phyloP scores from a whole-genome alignment of 441 rosid genomes.

The Hypseocharis bilobata region DNA sequence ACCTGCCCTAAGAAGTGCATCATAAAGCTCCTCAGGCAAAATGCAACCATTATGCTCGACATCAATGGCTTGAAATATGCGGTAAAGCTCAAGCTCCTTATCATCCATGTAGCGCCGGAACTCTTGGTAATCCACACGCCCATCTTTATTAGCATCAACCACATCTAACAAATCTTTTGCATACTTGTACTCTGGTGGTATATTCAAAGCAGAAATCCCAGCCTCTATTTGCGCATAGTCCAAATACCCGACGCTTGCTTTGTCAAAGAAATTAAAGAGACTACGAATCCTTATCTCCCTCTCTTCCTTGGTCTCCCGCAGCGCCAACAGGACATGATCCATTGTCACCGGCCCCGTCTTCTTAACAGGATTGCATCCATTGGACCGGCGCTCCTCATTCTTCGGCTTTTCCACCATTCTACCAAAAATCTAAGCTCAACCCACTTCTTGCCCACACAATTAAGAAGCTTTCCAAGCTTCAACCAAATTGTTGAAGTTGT shows the following conservation, averaged over 20 bases:
- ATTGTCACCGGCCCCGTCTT: neutral
- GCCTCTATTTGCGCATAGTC: conserved; percentile 55
- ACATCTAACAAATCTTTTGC: conserved; percentile 50
- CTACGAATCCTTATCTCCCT: conserved; percentile 50
- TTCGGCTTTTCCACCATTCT: neutral
- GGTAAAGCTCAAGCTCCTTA: conserved; percentile 52
- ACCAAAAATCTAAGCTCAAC: neutral
- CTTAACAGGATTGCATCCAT: neutral
- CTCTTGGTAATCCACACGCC: conserved; percentile 54
- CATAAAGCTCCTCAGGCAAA: conserved; percentile 41
- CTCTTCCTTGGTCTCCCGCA: conserved; percentile 43
- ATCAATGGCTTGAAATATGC: conserved; percentile 44
- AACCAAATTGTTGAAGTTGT: too few species aligned
- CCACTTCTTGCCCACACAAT: neutral
- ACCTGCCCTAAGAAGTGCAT: conserved; percentile 60
- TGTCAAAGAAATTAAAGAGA: conserved; percentile 56
- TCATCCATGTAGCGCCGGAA: conserved; percentile 55
- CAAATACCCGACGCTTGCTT: conserved; percentile 40
- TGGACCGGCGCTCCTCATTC: neutral
- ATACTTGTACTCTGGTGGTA: conserved; percentile 53
- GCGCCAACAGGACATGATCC: conserved; percentile 1
- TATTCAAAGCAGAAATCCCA: conserved; percentile 50
- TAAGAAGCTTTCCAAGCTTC: neutral
- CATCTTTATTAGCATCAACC: conserved; percentile 46
- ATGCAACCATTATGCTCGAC: conserved; percentile 18